These are phyloP conservation scores for Mycena polygramma DNA, from an alignment of 768 basidiomycete species.

Conservation along the genomic window DNA sequence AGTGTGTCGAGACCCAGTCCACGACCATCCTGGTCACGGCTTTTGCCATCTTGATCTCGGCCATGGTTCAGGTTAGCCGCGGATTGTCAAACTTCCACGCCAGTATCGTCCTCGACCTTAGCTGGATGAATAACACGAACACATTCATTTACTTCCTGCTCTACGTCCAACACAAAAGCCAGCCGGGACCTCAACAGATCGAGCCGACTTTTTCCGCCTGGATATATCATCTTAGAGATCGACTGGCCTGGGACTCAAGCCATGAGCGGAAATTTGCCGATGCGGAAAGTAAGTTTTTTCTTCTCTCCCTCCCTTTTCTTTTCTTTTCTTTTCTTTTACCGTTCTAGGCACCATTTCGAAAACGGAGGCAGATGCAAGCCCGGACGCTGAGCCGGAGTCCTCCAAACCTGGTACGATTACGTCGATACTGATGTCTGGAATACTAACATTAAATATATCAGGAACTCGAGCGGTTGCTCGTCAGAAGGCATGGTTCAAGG, in stretches of 20 bases:
- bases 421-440: no score
- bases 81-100: constrained; percentile 13
- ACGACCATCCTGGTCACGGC: constrained; percentile 33
- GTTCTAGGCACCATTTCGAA: no score
- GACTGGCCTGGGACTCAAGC: constrained; percentile 19
- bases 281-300: no score
- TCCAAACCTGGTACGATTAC: no score
- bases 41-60: constrained; percentile 34
- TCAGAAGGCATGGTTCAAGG: background rate
- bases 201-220: background rate
- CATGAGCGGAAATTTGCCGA: no score
- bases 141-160: constrained; percentile 15
- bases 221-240: constrained; percentile 22
- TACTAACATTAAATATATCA: no score
- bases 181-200: background rate
- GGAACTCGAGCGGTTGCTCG: background rate
- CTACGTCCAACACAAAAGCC: constrained; percentile 10
- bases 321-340: no score
- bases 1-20: constrained; percentile 1
- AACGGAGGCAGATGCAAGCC: no score
- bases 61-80: constrained; percentile 22
- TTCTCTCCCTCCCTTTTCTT: no score
- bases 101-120: background rate
- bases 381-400: no score
- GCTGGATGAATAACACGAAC: constrained; percentile 18